Percentiles rank a stretch among this genome's conserved stretches.
These are phyloP conservation scores for Ochetophila trinervis DNA, from an alignment of 306 rosid genomes.

Conservation along the genomic window DNA sequence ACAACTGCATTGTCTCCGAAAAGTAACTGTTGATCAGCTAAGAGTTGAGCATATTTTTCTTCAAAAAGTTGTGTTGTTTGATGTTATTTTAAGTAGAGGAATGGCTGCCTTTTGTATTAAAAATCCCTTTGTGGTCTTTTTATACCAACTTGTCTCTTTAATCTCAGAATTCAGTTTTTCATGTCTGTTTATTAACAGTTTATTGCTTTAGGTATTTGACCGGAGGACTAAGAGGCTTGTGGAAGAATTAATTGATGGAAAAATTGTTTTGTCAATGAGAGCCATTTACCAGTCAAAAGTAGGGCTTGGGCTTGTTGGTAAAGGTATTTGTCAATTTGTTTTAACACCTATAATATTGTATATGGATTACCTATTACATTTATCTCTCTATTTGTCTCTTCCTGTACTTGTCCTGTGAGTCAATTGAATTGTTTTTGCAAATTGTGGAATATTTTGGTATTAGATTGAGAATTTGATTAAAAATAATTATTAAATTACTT, in stretches of 20 bases:
- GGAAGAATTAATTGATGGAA: slow-evolving; percentile 85
- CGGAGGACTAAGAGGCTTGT: slow-evolving; percentile 86
- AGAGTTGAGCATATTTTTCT: neutral
- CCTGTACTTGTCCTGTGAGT: too few species aligned
- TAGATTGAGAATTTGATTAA: too few species aligned
- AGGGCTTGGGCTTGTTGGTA: slow-evolving; percentile 84
- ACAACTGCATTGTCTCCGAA: too few species aligned
- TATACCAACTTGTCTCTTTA: neutral
- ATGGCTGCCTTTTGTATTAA: too few species aligned
- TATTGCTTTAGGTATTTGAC: slow-evolving; percentile 66
- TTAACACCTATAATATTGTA: neutral
- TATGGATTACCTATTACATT: too few species aligned
- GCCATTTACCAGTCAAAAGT: slow-evolving; percentile 95
- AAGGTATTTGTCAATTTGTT: slow-evolving; percentile 42
- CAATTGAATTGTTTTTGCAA: too few species aligned
- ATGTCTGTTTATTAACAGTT: slow-evolving; percentile 15
- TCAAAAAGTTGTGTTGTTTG: too few species aligned
- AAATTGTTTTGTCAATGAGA: slow-evolving; percentile 92
- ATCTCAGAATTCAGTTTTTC: neutral
- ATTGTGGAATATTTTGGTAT: too few species aligned
- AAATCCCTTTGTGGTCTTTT: neutral
- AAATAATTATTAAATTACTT: too few species aligned
- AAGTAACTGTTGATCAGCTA: too few species aligned
- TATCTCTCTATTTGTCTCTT: too few species aligned
- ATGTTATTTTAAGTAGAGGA: neutral